These are phyloP conservation scores for Skeletonema costatum DNA, from an alignment of 108 stramenopile genomes.

Conservation along the genomic window DNA sequence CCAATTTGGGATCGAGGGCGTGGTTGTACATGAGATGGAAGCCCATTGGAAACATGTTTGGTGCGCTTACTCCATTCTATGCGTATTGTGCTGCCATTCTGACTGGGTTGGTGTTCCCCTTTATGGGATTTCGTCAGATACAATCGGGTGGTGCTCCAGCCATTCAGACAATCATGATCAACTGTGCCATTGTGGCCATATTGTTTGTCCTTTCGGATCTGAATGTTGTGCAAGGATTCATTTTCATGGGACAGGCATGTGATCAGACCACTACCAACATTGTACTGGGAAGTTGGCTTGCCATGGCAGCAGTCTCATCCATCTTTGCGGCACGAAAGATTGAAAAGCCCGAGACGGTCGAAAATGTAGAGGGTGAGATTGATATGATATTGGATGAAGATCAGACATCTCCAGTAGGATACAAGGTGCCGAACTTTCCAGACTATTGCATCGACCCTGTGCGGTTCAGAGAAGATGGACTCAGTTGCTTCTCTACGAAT, in stretches of 20 bases:
- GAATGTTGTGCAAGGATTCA: conserved; percentile 58
- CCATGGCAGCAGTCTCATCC: conserved; percentile 54
- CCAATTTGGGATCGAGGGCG: conserved; percentile 72
- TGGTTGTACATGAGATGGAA: conserved; percentile 71
- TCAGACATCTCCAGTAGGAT: conserved; percentile 62
- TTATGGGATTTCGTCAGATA: conserved; percentile 57
- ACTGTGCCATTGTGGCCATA: conserved; percentile 54
- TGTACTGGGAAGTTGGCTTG: conserved; percentile 60
- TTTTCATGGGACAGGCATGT: conserved; percentile 62
- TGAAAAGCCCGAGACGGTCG: conserved; percentile 18
- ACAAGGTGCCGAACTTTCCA: conserved; percentile 68
- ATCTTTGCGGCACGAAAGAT: conserved; percentile 48
- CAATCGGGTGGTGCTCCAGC: conserved; percentile 72
- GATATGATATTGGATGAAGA: conserved; percentile 64
- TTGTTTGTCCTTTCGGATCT: conserved; percentile 63
- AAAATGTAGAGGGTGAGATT: conserved; percentile 54
- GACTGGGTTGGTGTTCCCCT: conserved; percentile 64
- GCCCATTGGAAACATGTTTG: conserved; percentile 41
- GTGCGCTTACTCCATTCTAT: conserved; percentile 34
- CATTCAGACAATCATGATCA: conserved; percentile 52
- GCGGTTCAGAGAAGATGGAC: conserved; percentile 31
- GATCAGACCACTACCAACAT: conserved; percentile 63
- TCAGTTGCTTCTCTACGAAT: conserved; percentile 22
- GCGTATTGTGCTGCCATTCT: conserved; percentile 52
- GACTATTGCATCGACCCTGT: conserved; percentile 61